Evolutionary conservation across 2,329 filamentous ascomycete species (phyloP).

Genomic region (Clonostachys rhizophaga): DNA sequence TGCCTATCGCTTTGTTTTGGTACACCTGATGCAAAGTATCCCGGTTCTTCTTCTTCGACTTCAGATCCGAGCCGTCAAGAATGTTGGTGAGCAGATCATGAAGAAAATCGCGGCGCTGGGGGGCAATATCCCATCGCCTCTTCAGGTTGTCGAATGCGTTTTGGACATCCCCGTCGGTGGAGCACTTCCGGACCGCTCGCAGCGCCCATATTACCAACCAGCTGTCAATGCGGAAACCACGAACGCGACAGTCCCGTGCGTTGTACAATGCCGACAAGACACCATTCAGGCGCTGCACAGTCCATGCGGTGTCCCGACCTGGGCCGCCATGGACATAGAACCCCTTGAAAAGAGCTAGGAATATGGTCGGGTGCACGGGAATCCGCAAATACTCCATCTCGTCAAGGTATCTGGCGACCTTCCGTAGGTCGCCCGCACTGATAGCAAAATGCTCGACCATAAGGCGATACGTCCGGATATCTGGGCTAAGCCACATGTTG

Average conservation of each 20-base stretch:
- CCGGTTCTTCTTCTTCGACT: constrained; percentile 1
- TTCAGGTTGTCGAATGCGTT: constrained; percentile 48
- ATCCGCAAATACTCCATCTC: constrained; percentile 74
- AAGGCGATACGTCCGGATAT: constrained; percentile 75
- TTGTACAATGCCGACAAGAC: constrained; percentile 63
- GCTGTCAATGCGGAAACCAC: constrained; percentile 45
- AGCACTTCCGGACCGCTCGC: constrained; percentile 59
- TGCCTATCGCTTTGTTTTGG: background rate
- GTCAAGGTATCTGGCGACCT: constrained; percentile 65
- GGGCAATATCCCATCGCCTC: constrained; percentile 38
- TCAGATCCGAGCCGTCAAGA: constrained; percentile 24
- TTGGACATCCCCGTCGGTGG: constrained; percentile 45
- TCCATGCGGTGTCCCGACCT: constrained; percentile 63
- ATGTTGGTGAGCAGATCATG: constrained; percentile 37
- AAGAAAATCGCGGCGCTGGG: constrained; percentile 38
- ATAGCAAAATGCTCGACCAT: constrained; percentile 72
- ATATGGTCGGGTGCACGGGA: constrained; percentile 70
- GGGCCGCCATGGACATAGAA: constrained; percentile 70
- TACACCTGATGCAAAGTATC: constrained; percentile 9
- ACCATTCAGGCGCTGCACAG: constrained; percentile 57
- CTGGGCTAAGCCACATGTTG: constrained; percentile 62
- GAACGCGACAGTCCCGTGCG: constrained; percentile 40
- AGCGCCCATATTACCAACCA: constrained; percentile 60
- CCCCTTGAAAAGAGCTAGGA: constrained; percentile 76
- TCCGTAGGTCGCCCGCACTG: constrained; percentile 64